Conservation (phyloP, 2,329 filamentous ascomycete species). For the Leptographium procerum region DNA sequence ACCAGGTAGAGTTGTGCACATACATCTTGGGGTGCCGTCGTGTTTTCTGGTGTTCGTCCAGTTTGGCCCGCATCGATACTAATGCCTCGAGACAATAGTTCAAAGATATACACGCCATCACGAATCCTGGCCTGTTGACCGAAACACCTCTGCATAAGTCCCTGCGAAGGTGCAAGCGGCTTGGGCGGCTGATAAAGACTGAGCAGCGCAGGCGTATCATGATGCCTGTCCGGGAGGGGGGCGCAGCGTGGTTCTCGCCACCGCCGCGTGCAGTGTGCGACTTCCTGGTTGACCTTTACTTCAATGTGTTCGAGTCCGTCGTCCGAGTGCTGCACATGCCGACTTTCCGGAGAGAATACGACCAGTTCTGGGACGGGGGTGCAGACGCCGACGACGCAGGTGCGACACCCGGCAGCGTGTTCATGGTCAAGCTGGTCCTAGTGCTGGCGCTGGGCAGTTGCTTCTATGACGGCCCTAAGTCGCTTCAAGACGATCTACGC, state of each 20-base stretch:
- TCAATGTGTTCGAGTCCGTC: slow-evolving; percentile 41
- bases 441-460: slow-evolving; percentile 34
- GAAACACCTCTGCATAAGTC: slow-evolving; percentile 8
- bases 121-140: slow-evolving; percentile 18
- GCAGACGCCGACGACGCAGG: slow-evolving; percentile 13
- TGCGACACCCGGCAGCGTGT: slow-evolving; percentile 17
- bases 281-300: slow-evolving; percentile 37
- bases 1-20: slow-evolving; percentile 1
- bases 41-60: not conserved
- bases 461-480: slow-evolving; percentile 23
- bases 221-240: not conserved
- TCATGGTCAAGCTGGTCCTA: slow-evolving; percentile 35
- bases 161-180: slow-evolving; percentile 27
- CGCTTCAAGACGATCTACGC: slow-evolving; percentile 6
- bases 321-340: slow-evolving; percentile 43
- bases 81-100: slow-evolving; percentile 2
- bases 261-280: slow-evolving; percentile 29
- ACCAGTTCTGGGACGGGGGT: slow-evolving; percentile 29
- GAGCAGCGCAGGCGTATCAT: slow-evolving; percentile 9
- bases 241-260: slow-evolving; percentile 16
- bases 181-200: slow-evolving; percentile 30
- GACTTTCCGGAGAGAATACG: slow-evolving; percentile 40
- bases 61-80: not conserved
- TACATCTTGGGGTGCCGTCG: too few species aligned
- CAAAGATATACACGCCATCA: slow-evolving; percentile 13